A percentile compares a stretch with the other conserved stretches of the same genome.
Conservation (phyloP, 1,284 basidiomycete genomes). For the Golubevia sp. region DNA sequence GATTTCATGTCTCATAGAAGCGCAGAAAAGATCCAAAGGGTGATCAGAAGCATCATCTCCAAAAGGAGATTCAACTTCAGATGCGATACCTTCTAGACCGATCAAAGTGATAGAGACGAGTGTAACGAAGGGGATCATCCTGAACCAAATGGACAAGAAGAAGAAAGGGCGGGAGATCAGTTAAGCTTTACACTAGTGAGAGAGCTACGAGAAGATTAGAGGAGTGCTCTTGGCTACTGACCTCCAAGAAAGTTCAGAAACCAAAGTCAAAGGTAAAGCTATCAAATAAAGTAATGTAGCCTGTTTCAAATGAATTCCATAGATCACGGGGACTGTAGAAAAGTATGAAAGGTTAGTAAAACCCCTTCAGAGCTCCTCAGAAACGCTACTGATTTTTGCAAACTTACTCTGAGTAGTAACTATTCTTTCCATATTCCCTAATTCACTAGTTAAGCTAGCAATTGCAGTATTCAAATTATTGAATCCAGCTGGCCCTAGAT, state of each 20-base stretch:
- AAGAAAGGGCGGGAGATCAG: background rate
- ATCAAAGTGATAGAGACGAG: slow-evolving; percentile 34
- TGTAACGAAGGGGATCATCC: slow-evolving; percentile 27
- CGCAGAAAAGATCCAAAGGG: slow-evolving; percentile 21
- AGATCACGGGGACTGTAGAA: slow-evolving; percentile 18
- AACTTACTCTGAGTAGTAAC: slow-evolving; percentile 14
- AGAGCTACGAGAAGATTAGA: no score
- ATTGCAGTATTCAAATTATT: slow-evolving; percentile 23
- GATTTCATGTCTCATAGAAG: background rate
- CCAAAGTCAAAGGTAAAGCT: slow-evolving; percentile 8
- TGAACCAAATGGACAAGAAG: slow-evolving; percentile 15
- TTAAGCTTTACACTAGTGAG: no score
- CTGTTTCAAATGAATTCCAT: slow-evolving; percentile 39
- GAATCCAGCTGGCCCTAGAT: slow-evolving; percentile 29
- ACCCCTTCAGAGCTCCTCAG: background rate
- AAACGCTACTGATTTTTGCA: no score
- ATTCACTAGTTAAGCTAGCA: slow-evolving; percentile 16
- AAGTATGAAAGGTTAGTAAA: no score
- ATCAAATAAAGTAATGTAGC: slow-evolving; percentile 4
- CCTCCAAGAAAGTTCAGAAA: slow-evolving; percentile 1
- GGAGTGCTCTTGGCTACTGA: no score
- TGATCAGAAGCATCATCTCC: slow-evolving; percentile 28
- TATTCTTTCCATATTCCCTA: slow-evolving; percentile 21
- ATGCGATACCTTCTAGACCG: slow-evolving; percentile 35
- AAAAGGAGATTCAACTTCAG: slow-evolving; percentile 36